phyloP scores from a whole-genome alignment of 108 stramenopile genomes.

The Thalassiosira profunda region DNA sequence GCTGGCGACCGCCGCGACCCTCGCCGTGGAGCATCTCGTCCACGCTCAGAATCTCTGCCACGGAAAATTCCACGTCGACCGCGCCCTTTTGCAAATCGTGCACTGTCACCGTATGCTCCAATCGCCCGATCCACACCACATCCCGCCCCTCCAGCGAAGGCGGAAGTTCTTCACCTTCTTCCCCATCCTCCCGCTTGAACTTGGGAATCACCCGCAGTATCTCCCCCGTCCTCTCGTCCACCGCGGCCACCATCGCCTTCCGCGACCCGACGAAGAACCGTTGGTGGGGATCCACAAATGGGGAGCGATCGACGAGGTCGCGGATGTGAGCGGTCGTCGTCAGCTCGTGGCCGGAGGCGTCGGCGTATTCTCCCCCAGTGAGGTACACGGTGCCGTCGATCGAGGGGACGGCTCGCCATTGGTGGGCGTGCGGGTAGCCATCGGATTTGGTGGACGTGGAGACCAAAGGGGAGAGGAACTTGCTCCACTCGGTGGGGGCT shows the following conservation, averaged over 20 bases:
- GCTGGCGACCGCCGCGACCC: background rate
- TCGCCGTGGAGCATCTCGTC: constrained; percentile 69
- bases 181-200: constrained; percentile 28
- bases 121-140: constrained; percentile 89
- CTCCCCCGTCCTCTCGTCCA: constrained; percentile 77
- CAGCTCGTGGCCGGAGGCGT: constrained; percentile 30
- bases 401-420: constrained; percentile 74
- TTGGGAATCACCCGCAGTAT: constrained; percentile 69
- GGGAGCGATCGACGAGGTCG: constrained; percentile 74
- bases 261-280: constrained; percentile 77
- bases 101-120: constrained; percentile 76
- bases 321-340: constrained; percentile 63
- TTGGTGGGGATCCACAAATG: constrained; percentile 82
- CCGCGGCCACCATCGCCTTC: constrained; percentile 65
- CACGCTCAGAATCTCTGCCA: constrained; percentile 69
- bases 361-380: constrained; percentile 43
- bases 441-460: constrained; percentile 74
- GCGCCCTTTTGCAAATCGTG: constrained; percentile 76
- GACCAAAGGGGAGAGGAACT: constrained; percentile 66
- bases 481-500: background rate
- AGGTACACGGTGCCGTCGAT: constrained; percentile 82
- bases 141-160: constrained; percentile 54
- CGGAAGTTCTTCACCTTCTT: constrained; percentile 27
- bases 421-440: constrained; percentile 23
- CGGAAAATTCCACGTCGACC: constrained; percentile 74